These are phyloP conservation scores for Pyrenula aspistea DNA, from an alignment of 495 filamentous ascomycete genomes.

Conservation along the genomic window DNA sequence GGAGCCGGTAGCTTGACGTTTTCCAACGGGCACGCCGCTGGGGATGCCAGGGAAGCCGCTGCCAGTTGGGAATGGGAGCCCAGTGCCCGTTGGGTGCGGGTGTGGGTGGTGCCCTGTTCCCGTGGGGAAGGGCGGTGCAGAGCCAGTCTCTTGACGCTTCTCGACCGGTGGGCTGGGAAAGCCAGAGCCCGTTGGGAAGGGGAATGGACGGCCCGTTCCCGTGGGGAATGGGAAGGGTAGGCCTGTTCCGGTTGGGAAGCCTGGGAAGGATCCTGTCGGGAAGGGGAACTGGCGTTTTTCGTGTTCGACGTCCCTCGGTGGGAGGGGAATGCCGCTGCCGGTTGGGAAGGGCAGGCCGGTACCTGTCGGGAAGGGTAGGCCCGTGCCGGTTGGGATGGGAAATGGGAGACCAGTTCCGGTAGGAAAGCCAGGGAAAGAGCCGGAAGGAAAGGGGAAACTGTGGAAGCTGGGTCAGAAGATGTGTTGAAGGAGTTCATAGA, in stretches of 20 bases:
- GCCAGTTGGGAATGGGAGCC: not conserved
- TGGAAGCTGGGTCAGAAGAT: not conserved
- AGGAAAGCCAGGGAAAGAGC: not conserved
- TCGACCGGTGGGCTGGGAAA: not conserved
- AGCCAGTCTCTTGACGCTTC: not conserved
- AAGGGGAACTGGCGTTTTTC: not conserved
- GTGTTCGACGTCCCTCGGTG: not conserved
- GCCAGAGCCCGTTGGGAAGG: not conserved
- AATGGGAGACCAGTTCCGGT: not conserved
- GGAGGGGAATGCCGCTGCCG: not conserved
- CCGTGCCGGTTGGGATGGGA: not conserved
- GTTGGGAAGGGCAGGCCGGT: not conserved
- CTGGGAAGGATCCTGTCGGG: not conserved
- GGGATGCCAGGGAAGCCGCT: not conserved
- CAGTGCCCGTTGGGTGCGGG: not conserved
- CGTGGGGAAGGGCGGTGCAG: no score
- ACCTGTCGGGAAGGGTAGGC: not conserved
- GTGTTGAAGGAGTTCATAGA: not conserved
- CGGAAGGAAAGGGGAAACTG: not conserved
- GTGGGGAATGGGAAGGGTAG: not conserved
- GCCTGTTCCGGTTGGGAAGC: not conserved
- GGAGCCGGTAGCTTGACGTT: not conserved
- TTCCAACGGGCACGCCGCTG: not conserved
- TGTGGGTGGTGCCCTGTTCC: not conserved
- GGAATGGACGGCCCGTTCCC: not conserved